Evolutionary conservation across 139 green algal species (phyloP), one percentile per base, ranked within the genome.

Genomic region (Diplosphaera chodatii): DNA sequence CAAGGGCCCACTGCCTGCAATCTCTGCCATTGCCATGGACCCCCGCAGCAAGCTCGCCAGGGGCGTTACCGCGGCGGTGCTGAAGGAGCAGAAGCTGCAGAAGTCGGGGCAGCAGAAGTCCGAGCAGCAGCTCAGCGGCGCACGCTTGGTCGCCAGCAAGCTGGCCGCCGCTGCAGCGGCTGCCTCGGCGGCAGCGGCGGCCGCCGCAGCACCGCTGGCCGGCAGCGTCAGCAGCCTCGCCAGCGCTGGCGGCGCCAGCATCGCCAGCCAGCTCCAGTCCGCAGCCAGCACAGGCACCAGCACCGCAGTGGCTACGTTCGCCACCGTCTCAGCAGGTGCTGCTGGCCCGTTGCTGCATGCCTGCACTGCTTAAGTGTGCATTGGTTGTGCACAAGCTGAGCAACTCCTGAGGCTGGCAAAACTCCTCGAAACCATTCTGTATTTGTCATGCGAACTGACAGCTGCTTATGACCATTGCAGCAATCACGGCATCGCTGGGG

Each of bases 81-180:
- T 31, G 37, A 40, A 15, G 23, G 4, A 1, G 21, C 34, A 71
- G 55, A 31, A 40, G 33, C 68, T 30, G 59, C 41, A 40, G 31
- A 40, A 29, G 10, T 55, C 63, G 23, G n/a, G n/a, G n/a, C n/a
- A n/a, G n/a, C n/a, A n/a, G n/a, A n/a, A n/a, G n/a, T n/a, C n/a
- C n/a, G 64, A 74, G 72, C 69, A 71, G 63, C 70, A 77, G 70
- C 48, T 59, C 16, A 59, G 48, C 48, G 48, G 48, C 16, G 16
- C 48, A 3, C 85, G 91, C 28, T 32, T 84, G 2, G 85, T 92
- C 10, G 73, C 79, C 3, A 73, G 73, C 16, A 84, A 81, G 66
- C 72, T 93, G 55, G 64, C 77, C 2, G 83, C 86, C 29, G 87
- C 87, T 16, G 83, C 85, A 13, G 65, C 74, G 40, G 65, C 74